These are phyloP conservation scores for Monosporozyma solicola DNA, from an alignment of 805 yeast genomes.

Conservation along the genomic window DNA sequence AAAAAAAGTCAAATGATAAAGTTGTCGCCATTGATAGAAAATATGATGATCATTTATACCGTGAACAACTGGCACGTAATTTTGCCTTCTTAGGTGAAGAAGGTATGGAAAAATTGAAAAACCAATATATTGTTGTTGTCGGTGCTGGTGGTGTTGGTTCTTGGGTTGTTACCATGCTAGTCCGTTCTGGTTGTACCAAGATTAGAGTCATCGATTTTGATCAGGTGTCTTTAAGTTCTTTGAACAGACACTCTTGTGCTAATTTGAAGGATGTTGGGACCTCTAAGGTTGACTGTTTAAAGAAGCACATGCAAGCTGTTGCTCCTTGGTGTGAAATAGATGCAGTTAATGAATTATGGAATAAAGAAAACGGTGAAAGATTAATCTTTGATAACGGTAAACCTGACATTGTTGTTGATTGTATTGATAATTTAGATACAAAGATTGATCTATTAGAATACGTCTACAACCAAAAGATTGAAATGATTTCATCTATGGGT, in stretches of 20 bases:
- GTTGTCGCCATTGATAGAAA: conserved; percentile 2
- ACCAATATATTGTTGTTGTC: conserved; percentile 63
- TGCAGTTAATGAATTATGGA: conserved; percentile 71
- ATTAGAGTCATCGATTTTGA: conserved; percentile 86
- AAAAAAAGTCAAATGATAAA: not conserved
- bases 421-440: conserved; percentile 96
- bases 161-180: conserved; percentile 86
- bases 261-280: conserved; percentile 86
- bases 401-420: conserved; percentile 82
- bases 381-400: conserved; percentile 40
- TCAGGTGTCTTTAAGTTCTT: conserved; percentile 85
- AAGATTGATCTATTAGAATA: conserved; percentile 81
- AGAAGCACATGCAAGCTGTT: conserved; percentile 53
- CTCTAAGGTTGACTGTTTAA: conserved; percentile 76
- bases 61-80: conserved; percentile 90
- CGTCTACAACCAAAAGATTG: conserved; percentile 50
- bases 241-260: conserved; percentile 94
- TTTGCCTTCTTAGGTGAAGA: conserved; percentile 84
- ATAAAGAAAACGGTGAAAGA: conserved; percentile 51
- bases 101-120: conserved; percentile 67
- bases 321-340: conserved; percentile 95
- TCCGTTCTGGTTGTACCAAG: conserved; percentile 79
- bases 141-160: conserved; percentile 99
- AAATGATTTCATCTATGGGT: conserved; percentile 89
- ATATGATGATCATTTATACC: conserved; percentile 61